Evolutionary conservation across 306 rosid genomes (phyloP).

Genomic region (Carpinus fangiana): DNA sequence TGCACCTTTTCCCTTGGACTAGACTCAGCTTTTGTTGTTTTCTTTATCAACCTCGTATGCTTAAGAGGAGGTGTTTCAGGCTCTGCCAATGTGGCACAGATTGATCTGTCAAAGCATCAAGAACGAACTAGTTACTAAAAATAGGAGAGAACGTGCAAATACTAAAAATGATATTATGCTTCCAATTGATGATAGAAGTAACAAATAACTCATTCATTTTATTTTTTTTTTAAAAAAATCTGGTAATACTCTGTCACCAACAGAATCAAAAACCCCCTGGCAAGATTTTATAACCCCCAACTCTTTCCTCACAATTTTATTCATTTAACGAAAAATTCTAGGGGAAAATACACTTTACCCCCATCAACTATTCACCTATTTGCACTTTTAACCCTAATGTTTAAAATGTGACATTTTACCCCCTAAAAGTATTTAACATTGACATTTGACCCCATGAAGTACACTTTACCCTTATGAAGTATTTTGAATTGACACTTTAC

Average conservation of each 20-base stretch:
- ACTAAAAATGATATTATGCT: neutral
- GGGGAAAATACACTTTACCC: too few species aligned
- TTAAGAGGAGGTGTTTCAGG: conserved; percentile 87
- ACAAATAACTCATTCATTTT: neutral
- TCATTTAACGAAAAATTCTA: neutral
- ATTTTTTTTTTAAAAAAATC: neutral
- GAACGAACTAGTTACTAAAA: conserved; percentile 12
- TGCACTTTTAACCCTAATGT: too few species aligned
- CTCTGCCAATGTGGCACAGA: conserved; percentile 55
- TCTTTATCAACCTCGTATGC: conserved; percentile 59
- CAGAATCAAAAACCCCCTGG: neutral
- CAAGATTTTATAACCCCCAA: neutral
- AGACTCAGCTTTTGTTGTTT: conserved; percentile 41
- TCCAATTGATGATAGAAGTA: neutral
- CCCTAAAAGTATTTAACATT: too few species aligned
- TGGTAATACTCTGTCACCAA: neutral
- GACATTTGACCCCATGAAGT: too few species aligned
- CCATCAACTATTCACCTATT: too few species aligned
- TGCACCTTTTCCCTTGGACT: conserved; percentile 24
- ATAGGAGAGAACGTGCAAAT: neutral
- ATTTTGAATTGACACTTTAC: too few species aligned
- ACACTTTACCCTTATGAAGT: too few species aligned
- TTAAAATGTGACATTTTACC: too few species aligned
- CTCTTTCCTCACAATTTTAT: neutral
- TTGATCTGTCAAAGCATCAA: conserved; percentile 51